A percentile compares a stretch with the other conserved stretches of the same genome.
Conservation (phyloP, 441 rosid genomes). For the Eutrema salsugineum region DNA sequence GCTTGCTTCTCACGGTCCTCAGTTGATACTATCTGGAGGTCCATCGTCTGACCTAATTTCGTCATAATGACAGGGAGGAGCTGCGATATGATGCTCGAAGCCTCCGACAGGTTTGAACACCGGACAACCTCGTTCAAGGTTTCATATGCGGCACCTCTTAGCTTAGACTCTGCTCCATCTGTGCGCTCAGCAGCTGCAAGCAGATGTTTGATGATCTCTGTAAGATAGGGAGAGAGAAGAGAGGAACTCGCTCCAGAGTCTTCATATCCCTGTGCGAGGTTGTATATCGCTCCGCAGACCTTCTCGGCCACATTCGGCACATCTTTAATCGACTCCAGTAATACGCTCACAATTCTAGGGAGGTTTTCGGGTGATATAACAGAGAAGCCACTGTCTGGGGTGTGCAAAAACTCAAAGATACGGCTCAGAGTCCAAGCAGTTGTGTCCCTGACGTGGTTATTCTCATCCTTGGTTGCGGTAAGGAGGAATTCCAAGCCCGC, state of each 20-base stretch:
- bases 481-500: conserved; percentile 81
- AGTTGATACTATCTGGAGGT: conserved; percentile 64
- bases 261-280: conserved; percentile 93
- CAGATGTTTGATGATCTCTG: conserved; percentile 60
- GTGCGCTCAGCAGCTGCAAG: conserved; percentile 73
- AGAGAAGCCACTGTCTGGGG: conserved; percentile 75
- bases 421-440: conserved; percentile 97
- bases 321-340: conserved; percentile 78
- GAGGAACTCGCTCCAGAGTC: conserved; percentile 66
- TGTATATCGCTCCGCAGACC: conserved; percentile 93
- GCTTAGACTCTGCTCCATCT: conserved; percentile 79
- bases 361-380: conserved; percentile 66
- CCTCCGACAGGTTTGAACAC: conserved; percentile 65
- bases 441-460: conserved; percentile 93
- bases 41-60: conserved; percentile 74
- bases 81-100: conserved; percentile 63
- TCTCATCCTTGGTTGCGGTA: conserved; percentile 72
- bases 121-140: conserved; percentile 91
- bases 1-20: conserved; percentile 95
- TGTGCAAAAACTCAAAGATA: conserved; percentile 85
- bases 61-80: conserved; percentile 78
- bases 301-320: conserved; percentile 94
- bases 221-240: conserved; percentile 61
- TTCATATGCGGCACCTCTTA: conserved; percentile 82
- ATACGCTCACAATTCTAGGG: conserved; percentile 54